Base-by-base conservation (phyloP, 371 early-diverging fungal species). In the Aphelidium insulamus region DNA sequence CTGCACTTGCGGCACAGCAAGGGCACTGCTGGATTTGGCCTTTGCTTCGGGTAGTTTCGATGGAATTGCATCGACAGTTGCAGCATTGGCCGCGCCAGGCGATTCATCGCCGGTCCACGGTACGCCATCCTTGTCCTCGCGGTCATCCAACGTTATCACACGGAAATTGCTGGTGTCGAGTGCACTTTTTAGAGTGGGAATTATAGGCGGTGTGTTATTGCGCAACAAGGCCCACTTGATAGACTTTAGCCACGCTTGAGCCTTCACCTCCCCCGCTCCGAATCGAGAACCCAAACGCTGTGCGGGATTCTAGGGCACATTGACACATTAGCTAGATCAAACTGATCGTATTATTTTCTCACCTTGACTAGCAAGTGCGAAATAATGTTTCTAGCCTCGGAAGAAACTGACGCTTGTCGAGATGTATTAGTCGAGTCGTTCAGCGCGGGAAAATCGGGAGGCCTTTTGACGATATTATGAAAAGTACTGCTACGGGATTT, bases 251-350 rank as follows among this genome's bases (percentile, higher is more conserved):
- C 85, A 95, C 14, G 73, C 55, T 45, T 97, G 92, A 6, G 59
- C 54, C 52, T 88, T 92, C 35, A 97, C 68, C 46, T 97, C 95
- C 3, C 83, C 67, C 4, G 97, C 92, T 17, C 95, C 92, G 0
- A 77, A 74, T 17, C 66, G 62, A 24, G 73, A 68, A 18, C 95
- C 95, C 21, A 94, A 54, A 8, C 95, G 66, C 30, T 65, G 56
- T n/a, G n/a, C n/a, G n/a, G n/a, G n/a, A n/a, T n/a, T n/a, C n/a
- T n/a, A n/a, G n/a, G n/a, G n/a, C n/a, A n/a, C n/a, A n/a, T n/a
- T n/a, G n/a, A n/a, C n/a, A n/a, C n/a, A n/a, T n/a, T n/a, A n/a
- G n/a, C n/a, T n/a, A n/a, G n/a, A n/a, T n/a, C n/a, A n/a, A n/a
- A n/a, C n/a, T n/a, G n/a, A n/a, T n/a, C n/a, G n/a, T n/a, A n/a